A percentile compares a stretch with the other conserved stretches of the same genome.
Evolutionary conservation across 2,329 filamentous ascomycete species (phyloP).

Genomic region (Nectriaceae sp.): DNA sequence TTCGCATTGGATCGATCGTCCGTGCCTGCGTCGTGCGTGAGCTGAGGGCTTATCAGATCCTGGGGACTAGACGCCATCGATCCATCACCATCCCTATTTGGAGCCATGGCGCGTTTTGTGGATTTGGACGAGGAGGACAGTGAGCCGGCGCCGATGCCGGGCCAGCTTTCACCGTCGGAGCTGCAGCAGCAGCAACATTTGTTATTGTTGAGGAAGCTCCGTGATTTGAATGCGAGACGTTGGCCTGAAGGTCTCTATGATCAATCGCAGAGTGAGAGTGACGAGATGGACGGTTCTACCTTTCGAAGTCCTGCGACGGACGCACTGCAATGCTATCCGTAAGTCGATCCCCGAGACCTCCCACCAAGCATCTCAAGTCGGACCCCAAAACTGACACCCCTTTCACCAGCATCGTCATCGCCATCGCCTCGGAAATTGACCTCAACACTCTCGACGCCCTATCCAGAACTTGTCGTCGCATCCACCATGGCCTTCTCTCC

Average conservation of each 20-base stretch:
- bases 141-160: conserved; percentile 21
- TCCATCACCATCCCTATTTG: conserved; percentile 2
- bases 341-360: conserved; percentile 15
- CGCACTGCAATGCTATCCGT: conserved; percentile 31
- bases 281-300: conserved; percentile 26
- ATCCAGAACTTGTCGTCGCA: conserved; percentile 77
- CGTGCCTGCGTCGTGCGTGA: neutral
- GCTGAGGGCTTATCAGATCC: conserved; percentile 31
- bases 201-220: conserved; percentile 27
- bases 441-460: conserved; percentile 85
- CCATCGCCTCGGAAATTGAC: conserved; percentile 77
- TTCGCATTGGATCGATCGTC: too few species aligned
- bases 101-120: conserved; percentile 32
- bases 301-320: conserved; percentile 27
- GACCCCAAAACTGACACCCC: conserved; percentile 12
- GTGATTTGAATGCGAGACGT: conserved; percentile 26
- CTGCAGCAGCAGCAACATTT: conserved; percentile 21
- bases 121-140: conserved; percentile 31
- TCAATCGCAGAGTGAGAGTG: conserved; percentile 17
- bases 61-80: conserved; percentile 17
- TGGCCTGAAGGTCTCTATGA: conserved; percentile 29
- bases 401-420: conserved; percentile 67
- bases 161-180: conserved; percentile 20
- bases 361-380: neutral
- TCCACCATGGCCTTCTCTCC: conserved; percentile 76